These are phyloP conservation scores for Acacia pycnantha DNA, from an alignment of 331 rosid genomes.

Conservation along the genomic window DNA sequence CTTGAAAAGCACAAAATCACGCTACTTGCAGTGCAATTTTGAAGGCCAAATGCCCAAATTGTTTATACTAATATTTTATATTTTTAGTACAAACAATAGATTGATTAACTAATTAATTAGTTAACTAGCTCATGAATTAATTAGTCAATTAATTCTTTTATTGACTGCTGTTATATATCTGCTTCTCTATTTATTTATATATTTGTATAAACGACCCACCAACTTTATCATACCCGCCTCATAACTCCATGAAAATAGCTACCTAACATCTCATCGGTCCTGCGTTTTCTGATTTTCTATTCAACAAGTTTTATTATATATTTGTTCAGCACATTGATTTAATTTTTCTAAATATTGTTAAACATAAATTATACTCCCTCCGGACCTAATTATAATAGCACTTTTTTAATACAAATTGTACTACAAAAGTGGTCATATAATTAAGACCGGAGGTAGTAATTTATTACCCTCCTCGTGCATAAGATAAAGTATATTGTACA, in stretches of 20 bases:
- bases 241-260: background rate
- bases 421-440: no score
- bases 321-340: background rate
- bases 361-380: background rate
- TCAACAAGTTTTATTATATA: background rate
- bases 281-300: background rate
- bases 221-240: background rate
- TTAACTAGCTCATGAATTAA: background rate
- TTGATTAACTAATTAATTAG: background rate
- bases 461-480: background rate
- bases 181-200: background rate
- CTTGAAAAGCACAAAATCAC: background rate
- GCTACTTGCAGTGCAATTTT: constrained; percentile 4
- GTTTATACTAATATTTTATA: constrained; percentile 18
- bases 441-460: no score
- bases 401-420: no score
- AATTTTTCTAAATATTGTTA: background rate
- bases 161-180: background rate
- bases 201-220: background rate
- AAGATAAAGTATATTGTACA: background rate
- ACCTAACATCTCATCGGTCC: background rate
- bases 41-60: constrained; percentile 19
- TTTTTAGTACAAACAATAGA: background rate
- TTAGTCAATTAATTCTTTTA: background rate
- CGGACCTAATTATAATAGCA: no score